Evolutionary conservation across 768 basidiomycete species (phyloP), one percentile per base, ranked within the genome.

Genomic region (Kwoniella dejecticola): DNA sequence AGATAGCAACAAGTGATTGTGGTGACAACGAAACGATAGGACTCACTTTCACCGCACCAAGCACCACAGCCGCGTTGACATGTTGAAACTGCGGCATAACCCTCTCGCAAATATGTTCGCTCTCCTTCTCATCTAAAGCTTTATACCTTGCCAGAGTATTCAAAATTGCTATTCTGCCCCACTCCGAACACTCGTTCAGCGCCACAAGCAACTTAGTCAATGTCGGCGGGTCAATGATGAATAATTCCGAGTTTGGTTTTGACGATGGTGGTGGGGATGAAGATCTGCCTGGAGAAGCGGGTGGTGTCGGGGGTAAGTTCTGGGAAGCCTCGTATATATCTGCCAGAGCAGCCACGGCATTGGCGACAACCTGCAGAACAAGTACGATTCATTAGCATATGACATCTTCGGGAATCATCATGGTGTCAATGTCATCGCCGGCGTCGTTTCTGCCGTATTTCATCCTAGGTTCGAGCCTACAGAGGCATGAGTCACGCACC

Each of bases 21-120:
- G n/a, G n/a, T n/a, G n/a, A n/a, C n/a, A n/a, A n/a, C n/a, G n/a
- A n/a, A n/a, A n/a, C n/a, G n/a, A n/a, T 42, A 13, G 4, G 8
- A 77, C 82, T 44, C 44, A 89, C 92, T 84, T 94, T 94, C 68
- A 98, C 88, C 15, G 96, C 96, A 4, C 91, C 90, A n/a, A 99
- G 83, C 1, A 99, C 93, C 4, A 99, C 96, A 58, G 89, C 89
- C 13, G 90, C 93, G 68, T 99, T 99, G 26, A 86, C 89, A 74
- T 99, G 96, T 79, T 99, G 96, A 80, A 98, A 95, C 73, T 99
- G 96, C 3, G 96, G 96, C 40, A 98, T 89, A 12, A 98, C 95
- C 27, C 96, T 87, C 79, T 98, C 96, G 77, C 96, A 98, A 63
- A 98, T 98, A 77, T 98, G 95, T 74, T 99, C 96, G 76, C 90